Percentiles rank a stretch among this genome's conserved stretches.
phyloP scores from a whole-genome alignment of 352 stramenopile genomes.

The Phytophthora boehmeriae region DNA sequence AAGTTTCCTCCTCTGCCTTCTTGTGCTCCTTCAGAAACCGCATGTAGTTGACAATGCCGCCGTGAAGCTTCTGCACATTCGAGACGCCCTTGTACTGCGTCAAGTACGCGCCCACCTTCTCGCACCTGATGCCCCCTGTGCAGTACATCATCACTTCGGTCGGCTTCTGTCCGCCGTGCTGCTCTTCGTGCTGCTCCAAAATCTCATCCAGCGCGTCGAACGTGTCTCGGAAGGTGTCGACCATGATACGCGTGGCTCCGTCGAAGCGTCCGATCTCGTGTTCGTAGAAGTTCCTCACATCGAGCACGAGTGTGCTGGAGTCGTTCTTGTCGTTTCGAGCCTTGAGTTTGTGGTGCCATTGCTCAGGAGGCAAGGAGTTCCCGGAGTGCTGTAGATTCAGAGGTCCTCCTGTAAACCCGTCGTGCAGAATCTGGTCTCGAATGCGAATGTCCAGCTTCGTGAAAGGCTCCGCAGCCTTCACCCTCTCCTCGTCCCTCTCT shows the following conservation, averaged over 20 bases:
- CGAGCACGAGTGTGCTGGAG: slow-evolving; percentile 38
- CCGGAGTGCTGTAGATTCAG: slow-evolving; percentile 34
- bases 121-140: slow-evolving; percentile 66
- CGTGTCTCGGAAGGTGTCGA: slow-evolving; percentile 65
- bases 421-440: slow-evolving; percentile 89
- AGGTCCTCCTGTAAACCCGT: slow-evolving; percentile 62
- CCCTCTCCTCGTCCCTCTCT: neutral
- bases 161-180: slow-evolving; percentile 38
- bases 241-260: slow-evolving; percentile 58
- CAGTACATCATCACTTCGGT: slow-evolving; percentile 69
- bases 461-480: slow-evolving; percentile 43
- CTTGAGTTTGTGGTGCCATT: slow-evolving; percentile 52
- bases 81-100: slow-evolving; percentile 59
- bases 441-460: slow-evolving; percentile 90
- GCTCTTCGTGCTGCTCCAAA: slow-evolving; percentile 37
- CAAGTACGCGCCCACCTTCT: slow-evolving; percentile 73
- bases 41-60: slow-evolving; percentile 70
- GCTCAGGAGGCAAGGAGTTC: slow-evolving; percentile 19
- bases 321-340: slow-evolving; percentile 31
- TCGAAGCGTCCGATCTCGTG: slow-evolving; percentile 63
- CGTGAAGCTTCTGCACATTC: slow-evolving; percentile 61
- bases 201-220: slow-evolving; percentile 60
- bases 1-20: slow-evolving; percentile 11
- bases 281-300: slow-evolving; percentile 66
- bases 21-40: slow-evolving; percentile 48